Base-by-base conservation (phyloP, 345 rosid species). In the Durio zibethinus region DNA sequence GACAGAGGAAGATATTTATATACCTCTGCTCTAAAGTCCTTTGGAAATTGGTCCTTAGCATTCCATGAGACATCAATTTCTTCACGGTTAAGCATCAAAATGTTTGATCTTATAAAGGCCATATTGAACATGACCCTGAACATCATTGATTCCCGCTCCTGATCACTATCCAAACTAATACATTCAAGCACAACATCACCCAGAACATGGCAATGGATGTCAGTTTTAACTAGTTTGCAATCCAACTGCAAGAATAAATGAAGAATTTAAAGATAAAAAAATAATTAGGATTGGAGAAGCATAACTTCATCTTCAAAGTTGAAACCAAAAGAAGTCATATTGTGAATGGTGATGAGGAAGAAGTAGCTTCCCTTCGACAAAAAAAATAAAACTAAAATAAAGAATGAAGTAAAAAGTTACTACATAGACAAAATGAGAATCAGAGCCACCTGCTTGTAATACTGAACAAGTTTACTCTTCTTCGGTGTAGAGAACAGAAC, bases 151-250 rank as follows among this genome's bases (percentile, higher is more conserved):
- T 92, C 95, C 76, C 81, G 82, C 82, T 89, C 90, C 65, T 81
- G 86, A 68, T 86, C 91, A 84, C 82, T 77, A 62, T 89, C 89
- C 80, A 90, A 61, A 50, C 81, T 85, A 79, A 88, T 82, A 83
- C 94, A 90, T 85, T 90, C 97, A 47, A 92, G 85, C 82, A 92
- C 93, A 25, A 89, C 89, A 88, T 92, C 97, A 82, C 93, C 95
- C 67, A 88, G 87, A 79, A 92, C 76, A 81, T 86, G 92, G 78
- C 92, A 89, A 85, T 82, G 83, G 75, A 89, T 88, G 83, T 92
- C 91, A 78, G 89, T 86, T 83, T 88, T 89, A 57, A 89, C 89
- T 76, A 87, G 57, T 78, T 88, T 90, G 61, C 85, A 81, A 72
- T 89, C 90, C 84, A 84, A 91, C 97, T 92, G 90, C 87, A 86